Percentiles rank a stretch among this genome's conserved stretches.
These are phyloP conservation scores for Sisymbrium altissimum DNA, from an alignment of 345 rosid species.

Conservation along the genomic window DNA sequence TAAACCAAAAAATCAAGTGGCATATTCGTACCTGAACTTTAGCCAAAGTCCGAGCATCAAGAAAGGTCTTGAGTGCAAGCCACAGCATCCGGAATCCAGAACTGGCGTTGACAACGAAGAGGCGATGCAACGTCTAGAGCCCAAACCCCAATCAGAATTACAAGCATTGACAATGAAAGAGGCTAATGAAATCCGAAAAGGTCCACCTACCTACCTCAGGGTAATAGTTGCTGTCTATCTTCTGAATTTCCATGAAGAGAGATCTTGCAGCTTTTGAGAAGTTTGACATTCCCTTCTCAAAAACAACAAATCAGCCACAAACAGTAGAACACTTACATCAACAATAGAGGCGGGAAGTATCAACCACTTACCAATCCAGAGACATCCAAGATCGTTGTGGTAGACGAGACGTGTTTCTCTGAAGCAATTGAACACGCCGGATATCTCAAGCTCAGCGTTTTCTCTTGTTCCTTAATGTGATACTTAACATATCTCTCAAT, in stretches of 20 bases:
- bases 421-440: constrained; percentile 90
- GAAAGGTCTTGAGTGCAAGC: constrained; percentile 92
- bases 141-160: constrained; percentile 4
- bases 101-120: constrained; percentile 86
- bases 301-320: background rate
- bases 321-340: background rate
- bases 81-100: constrained; percentile 88
- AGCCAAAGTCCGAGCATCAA: constrained; percentile 71
- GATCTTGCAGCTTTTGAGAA: constrained; percentile 70
- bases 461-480: constrained; percentile 89
- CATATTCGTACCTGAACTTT: constrained; percentile 67
- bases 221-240: constrained; percentile 77
- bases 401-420: constrained; percentile 58
- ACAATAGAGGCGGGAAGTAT: background rate
- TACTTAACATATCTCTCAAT: constrained; percentile 74
- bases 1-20: background rate
- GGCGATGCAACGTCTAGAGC: constrained; percentile 68
- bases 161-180: background rate
- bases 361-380: constrained; percentile 60
- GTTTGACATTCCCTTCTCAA: constrained; percentile 71
- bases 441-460: constrained; percentile 64
- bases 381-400: constrained; percentile 84
- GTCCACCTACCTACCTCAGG: constrained; percentile 62
- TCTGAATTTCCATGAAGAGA: constrained; percentile 65
- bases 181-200: background rate